Base-by-base conservation (phyloP, 768 basidiomycete genomes). In the Trametes elegans region DNA sequence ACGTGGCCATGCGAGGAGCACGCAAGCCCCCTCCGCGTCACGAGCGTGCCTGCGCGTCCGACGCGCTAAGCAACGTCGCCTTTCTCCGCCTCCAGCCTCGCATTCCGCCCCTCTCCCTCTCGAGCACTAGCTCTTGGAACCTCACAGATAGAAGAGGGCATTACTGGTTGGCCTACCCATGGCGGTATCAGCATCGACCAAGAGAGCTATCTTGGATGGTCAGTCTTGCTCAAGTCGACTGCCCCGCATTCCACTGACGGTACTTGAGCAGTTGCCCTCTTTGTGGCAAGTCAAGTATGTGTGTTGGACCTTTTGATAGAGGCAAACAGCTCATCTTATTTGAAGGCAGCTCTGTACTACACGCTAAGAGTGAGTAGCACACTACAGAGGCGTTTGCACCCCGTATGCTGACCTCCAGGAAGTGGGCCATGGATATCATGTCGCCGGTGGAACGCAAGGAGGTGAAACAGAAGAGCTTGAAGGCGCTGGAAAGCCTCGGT, bases 261-360 rank as follows among this genome's bases (percentile, higher is more conserved):
- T 10, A 11, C 8, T 26, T 7, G 5, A 18, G 6, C 18, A 78
- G 77, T 76, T 44, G 74, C 73, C 6, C 56, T 83, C 14, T 72
- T 81, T 31, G 69, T 79, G 14, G 77, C 76, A 5, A 71, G 77
- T n/a, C 81, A 82, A 72, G 81, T 80, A 59, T 49, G 79, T 63
- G 7, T 42, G n/a, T 24, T 11, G 18, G 4, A 13, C 13, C 7
- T 11, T 34, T 11, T 6, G 29, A 2, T 24, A 16, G 7, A 38
- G 38, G 16, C n/a, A 23, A 14, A 5, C 16, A 29, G 27, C 51
- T 48, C 7, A 51, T 16, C 38, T 18, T 10, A 18, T 23, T 53
- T 64, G 57, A 80, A 92, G 89, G 85, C 84, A 71, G 90, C 88
- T 29, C 71, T 85, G 59, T 90, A 85, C 68, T 91, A 90, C 68